Conservation (phyloP, 495 filamentous ascomycete species). For the Hypoxylon trugodes region DNA sequence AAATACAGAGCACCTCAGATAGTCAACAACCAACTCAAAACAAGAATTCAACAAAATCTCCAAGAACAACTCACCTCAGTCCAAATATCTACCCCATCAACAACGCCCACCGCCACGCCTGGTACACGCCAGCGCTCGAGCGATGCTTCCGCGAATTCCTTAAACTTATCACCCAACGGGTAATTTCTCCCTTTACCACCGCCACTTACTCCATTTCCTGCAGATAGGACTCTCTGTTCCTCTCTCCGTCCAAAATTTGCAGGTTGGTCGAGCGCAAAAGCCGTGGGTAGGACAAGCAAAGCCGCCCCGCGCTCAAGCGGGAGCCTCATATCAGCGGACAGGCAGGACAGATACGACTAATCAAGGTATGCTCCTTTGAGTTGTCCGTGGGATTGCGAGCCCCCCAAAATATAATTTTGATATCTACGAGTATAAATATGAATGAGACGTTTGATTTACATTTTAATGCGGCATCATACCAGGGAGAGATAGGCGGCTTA, state of each 20-base stretch:
- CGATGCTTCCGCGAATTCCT: slow-evolving; percentile 43
- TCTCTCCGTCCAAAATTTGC: slow-evolving; percentile 22
- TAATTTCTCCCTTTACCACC: slow-evolving; percentile 46
- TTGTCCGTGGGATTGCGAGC: no score
- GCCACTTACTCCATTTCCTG: slow-evolving; percentile 1
- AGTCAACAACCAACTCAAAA: neutral
- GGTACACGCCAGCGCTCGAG: slow-evolving; percentile 61
- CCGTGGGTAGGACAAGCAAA: neutral
- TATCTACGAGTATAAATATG: no score
- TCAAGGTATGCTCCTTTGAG: no score
- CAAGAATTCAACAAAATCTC: neutral
- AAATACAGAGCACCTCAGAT: neutral
- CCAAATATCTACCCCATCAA: slow-evolving; percentile 54
- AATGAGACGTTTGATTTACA: no score
- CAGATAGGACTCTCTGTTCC: slow-evolving; percentile 36
- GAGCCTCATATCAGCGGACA: slow-evolving; percentile 3
- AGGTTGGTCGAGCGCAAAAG: slow-evolving; percentile 30
- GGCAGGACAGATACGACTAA: no score
- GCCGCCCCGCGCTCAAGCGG: no score
- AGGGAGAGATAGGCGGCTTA: no score
- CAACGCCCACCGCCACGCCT: slow-evolving; percentile 58
- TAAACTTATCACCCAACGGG: slow-evolving; percentile 51
- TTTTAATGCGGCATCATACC: no score
- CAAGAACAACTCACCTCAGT: slow-evolving; percentile 49
- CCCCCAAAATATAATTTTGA: no score